Evolutionary conservation across 2,329 filamentous ascomycete species (phyloP).

Genomic region (Fusarium hainanense): DNA sequence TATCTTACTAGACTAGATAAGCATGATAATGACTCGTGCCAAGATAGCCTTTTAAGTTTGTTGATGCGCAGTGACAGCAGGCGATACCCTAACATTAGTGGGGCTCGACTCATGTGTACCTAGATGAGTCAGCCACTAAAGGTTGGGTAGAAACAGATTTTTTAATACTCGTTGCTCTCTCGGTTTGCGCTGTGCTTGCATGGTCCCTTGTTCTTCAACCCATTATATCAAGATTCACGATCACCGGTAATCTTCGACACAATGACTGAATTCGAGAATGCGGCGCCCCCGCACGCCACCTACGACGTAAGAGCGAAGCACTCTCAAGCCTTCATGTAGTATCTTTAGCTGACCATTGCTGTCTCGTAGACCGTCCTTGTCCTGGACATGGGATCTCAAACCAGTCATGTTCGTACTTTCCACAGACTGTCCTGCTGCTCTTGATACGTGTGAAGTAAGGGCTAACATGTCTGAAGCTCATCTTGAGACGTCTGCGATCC

Average conservation of each 20-base stretch:
- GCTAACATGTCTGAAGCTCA: neutral
- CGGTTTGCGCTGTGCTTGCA: neutral
- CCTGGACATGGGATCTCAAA: slow-evolving; percentile 6
- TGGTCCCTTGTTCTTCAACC: slow-evolving; percentile 1
- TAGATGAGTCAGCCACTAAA: slow-evolving; percentile 11
- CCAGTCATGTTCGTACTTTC: slow-evolving; percentile 1
- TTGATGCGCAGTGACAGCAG: neutral
- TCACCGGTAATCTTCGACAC: neutral
- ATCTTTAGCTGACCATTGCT: neutral
- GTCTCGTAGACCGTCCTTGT: slow-evolving; percentile 1
- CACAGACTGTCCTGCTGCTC: neutral
- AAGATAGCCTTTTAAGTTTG: neutral
- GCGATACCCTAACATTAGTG: slow-evolving; percentile 8
- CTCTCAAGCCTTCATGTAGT: neutral
- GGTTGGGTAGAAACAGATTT: slow-evolving; percentile 6
- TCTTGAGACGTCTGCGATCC: slow-evolving; percentile 64
- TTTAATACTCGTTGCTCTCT: slow-evolving; percentile 1
- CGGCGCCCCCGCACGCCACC: slow-evolving; percentile 4
- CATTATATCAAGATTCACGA: neutral
- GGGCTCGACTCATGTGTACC: neutral
- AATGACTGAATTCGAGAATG: neutral
- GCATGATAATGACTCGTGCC: neutral
- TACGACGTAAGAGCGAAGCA: slow-evolving; percentile 3
- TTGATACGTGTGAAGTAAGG: neutral
- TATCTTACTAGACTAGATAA: neutral